These are phyloP conservation scores for Peltaster fructicola DNA, from an alignment of 2,329 filamentous ascomycete genomes.

Conservation along the genomic window DNA sequence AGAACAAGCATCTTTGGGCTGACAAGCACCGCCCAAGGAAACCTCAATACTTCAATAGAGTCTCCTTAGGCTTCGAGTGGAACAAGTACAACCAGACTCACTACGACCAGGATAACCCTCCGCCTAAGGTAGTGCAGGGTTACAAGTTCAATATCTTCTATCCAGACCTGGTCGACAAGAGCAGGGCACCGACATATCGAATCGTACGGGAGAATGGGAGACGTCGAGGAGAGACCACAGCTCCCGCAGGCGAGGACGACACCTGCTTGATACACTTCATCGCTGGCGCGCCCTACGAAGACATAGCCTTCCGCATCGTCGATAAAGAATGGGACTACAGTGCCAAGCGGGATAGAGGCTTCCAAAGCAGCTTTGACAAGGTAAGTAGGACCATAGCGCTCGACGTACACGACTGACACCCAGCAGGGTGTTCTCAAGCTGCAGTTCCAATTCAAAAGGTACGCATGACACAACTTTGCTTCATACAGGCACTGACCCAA, in stretches of 20 bases:
- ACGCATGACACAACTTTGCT: too few species aligned
- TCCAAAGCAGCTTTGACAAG: constrained; percentile 95
- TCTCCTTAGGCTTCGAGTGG: constrained; percentile 99
- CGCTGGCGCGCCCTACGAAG: constrained; percentile 86
- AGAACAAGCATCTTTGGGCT: constrained; percentile 40
- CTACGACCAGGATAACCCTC: constrained; percentile 95
- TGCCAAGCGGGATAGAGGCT: constrained; percentile 83
- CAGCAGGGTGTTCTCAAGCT: constrained; percentile 77
- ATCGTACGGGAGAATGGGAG: constrained; percentile 88
- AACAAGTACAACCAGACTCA: constrained; percentile 99
- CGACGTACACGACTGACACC: too few species aligned
- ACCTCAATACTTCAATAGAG: constrained; percentile 90
- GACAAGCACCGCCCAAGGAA: constrained; percentile 52
- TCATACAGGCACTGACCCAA: too few species aligned
- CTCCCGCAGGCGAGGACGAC: constrained; percentile 86
- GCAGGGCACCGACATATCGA: constrained; percentile 84
- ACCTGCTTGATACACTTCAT: constrained; percentile 94
- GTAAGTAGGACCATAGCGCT: constrained; percentile 39
- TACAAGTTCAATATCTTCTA: constrained; percentile 99
- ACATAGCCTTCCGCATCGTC: constrained; percentile 91
- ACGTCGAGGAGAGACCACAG: constrained; percentile 77
- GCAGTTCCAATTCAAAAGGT: constrained; percentile 98
- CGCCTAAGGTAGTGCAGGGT: constrained; percentile 92
- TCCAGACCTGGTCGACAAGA: constrained; percentile 86
- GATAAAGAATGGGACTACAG: constrained; percentile 99